phyloP scores from a whole-genome alignment of 176 grass and related monocot genomes.

The Miscanthus lutarioriparius region DNA sequence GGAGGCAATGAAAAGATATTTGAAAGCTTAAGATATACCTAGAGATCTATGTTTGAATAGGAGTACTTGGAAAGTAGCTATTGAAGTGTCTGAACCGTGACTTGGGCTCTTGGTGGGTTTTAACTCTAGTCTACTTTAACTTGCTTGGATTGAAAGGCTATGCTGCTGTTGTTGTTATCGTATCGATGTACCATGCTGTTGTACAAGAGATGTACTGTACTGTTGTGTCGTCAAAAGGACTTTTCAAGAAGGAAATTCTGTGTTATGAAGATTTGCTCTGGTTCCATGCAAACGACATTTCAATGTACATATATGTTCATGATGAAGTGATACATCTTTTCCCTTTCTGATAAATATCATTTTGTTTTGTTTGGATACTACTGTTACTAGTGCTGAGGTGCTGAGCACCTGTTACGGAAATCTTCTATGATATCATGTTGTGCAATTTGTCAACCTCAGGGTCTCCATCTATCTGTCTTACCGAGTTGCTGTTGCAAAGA shows the following conservation, averaged over 20 bases:
- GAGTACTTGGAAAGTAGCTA: no score
- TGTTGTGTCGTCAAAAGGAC: neutral
- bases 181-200: conserved; percentile 22
- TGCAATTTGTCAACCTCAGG: neutral
- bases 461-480: neutral
- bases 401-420: neutral
- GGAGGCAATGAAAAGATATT: no score
- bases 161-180: no score
- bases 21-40: no score
- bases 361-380: neutral
- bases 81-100: no score
- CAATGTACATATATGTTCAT: conserved; percentile 1
- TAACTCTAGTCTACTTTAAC: no score
- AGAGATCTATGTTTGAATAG: no score
- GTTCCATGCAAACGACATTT: conserved; percentile 1
- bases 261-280: conserved; percentile 27
- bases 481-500: neutral
- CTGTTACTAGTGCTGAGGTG: no score
- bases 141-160: no score
- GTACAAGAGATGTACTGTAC: conserved; percentile 6
- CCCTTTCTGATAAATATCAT: neutral
- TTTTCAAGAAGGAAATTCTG: conserved; percentile 10
- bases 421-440: neutral
- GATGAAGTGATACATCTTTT: neutral
- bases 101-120: no score